These are phyloP conservation scores for Aphanomyces euteiches DNA, from an alignment of 352 stramenopile species.

Conservation along the genomic window DNA sequence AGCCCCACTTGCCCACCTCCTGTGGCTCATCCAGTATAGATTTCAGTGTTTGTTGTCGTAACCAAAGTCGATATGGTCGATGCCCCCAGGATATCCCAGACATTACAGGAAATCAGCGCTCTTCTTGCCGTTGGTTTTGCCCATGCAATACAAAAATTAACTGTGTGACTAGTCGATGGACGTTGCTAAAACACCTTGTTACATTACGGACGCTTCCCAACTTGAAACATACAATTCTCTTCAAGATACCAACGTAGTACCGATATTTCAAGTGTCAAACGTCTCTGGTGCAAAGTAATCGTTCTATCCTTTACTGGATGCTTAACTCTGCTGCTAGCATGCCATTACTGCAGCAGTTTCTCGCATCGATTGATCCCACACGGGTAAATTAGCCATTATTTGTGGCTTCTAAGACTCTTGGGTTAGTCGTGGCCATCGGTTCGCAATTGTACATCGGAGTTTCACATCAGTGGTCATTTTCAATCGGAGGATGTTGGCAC, in stretches of 20 bases:
- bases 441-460: conserved; percentile 52
- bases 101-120: conserved; percentile 44
- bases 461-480: conserved; percentile 77
- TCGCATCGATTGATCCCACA: conserved; percentile 55
- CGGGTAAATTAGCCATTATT: conserved; percentile 35
- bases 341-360: conserved; percentile 51
- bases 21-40: conserved; percentile 19
- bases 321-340: conserved; percentile 29
- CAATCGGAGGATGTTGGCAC: conserved; percentile 65
- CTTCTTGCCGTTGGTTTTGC: conserved; percentile 41
- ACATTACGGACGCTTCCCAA: not conserved
- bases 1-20: not conserved
- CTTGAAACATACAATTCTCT: not conserved
- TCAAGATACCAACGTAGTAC: conserved; percentile 32
- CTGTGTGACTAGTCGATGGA: not conserved
- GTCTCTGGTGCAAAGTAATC: conserved; percentile 42
- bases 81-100: conserved; percentile 46
- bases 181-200: not conserved
- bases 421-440: conserved; percentile 32
- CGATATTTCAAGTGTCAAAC: conserved; percentile 61
- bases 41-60: conserved; percentile 75
- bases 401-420: no score
- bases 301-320: not conserved
- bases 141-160: not conserved
- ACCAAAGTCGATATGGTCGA: conserved; percentile 64